These are phyloP conservation scores for Sporopachydermia quercuum DNA, from an alignment of 805 yeast species.

Conservation along the genomic window DNA sequence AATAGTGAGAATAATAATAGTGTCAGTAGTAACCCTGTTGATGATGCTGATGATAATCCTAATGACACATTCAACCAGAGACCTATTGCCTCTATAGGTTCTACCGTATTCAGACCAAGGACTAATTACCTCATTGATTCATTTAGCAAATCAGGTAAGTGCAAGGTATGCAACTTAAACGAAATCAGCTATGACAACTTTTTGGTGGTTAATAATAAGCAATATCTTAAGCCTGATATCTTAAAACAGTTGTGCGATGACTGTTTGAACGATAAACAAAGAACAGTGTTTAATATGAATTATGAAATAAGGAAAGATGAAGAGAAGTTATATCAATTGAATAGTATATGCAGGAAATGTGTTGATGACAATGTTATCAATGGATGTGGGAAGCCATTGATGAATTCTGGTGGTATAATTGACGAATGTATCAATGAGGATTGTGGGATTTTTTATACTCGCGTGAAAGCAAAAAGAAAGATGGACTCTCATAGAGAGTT, in stretches of 20 bases:
- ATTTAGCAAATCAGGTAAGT: background rate
- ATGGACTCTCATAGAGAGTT: conserved; percentile 8
- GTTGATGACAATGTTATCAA: background rate
- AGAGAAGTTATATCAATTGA: background rate
- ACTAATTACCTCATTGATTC: background rate
- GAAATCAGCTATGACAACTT: background rate
- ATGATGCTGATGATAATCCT: too few relatives aligned
- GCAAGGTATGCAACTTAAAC: background rate
- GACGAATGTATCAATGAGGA: conserved; percentile 42
- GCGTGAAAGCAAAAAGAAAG: conserved; percentile 26
- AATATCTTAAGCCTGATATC: background rate
- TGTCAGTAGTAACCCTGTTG: too few relatives aligned
- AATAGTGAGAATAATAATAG: too few relatives aligned
- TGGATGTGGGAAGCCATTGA: background rate
- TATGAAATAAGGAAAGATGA: background rate
- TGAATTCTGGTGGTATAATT: conserved; percentile 16
- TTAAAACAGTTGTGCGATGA: background rate
- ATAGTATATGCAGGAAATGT: background rate
- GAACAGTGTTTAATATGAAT: background rate
- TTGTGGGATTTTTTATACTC: conserved; percentile 46
- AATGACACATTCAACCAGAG: too few relatives aligned
- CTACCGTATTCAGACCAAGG: background rate
- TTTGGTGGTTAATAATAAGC: background rate
- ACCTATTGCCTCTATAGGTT: background rate
- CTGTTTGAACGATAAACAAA: background rate